Percentiles rank a stretch among this genome's conserved stretches.
Evolutionary conservation across 306 rosid genomes (phyloP).

Genomic region (Quercus alba): DNA sequence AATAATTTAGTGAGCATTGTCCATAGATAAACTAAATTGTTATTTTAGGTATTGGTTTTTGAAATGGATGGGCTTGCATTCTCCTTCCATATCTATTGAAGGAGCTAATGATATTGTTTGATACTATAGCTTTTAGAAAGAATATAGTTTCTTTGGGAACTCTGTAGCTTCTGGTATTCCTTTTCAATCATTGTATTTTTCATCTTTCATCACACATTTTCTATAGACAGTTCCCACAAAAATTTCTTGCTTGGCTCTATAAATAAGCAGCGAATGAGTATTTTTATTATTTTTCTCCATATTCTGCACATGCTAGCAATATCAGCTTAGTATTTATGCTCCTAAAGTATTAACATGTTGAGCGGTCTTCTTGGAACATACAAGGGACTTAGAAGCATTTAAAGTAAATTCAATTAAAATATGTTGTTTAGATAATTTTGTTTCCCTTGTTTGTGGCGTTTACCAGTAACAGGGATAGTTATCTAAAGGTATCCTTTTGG

Average conservation of each 20-base stretch:
- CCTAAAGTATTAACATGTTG: background rate
- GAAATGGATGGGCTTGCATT: background rate
- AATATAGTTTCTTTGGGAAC: background rate
- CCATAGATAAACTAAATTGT: background rate
- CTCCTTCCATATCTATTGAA: background rate
- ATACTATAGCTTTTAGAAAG: background rate
- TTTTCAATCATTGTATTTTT: background rate
- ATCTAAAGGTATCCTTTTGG: background rate
- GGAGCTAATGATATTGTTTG: background rate
- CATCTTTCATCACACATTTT: background rate
- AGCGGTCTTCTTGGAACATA: background rate
- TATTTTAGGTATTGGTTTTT: background rate
- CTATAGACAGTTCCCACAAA: background rate
- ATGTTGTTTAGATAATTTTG: too few species aligned
- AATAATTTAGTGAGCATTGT: background rate
- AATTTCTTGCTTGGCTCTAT: background rate
- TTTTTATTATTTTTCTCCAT: background rate
- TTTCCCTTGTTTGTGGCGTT: slow-evolving; percentile 3
- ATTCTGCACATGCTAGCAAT: background rate
- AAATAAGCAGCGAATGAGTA: background rate
- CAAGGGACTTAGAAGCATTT: background rate
- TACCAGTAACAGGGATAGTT: background rate
- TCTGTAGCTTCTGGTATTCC: background rate
- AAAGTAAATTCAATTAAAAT: background rate
- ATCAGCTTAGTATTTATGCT: background rate